Evolutionary conservation across 257 asterid species (phyloP), one percentile per base, ranked within the genome.

Genomic region (Cordia subcordata): DNA sequence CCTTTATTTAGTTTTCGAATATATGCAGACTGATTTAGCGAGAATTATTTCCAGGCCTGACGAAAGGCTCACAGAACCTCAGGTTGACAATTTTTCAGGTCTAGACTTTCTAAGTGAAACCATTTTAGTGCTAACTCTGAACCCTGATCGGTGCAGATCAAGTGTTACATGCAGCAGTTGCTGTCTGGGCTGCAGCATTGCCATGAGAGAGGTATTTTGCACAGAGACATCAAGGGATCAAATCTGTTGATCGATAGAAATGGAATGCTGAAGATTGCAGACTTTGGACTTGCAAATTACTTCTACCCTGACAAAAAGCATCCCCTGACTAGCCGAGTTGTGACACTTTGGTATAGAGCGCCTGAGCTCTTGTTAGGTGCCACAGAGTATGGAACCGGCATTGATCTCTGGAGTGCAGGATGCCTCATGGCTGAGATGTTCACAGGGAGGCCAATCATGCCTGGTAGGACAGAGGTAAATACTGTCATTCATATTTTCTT

Each of bases 361-460:
- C 95, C 94, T 0, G 95, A 89, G 79, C 78, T 89, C 21, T 76
- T 89, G n/a, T 23, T 89, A 10, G 97, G 95, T 11, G 70, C 95
- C 6, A 86, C 94, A 0, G 87, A 89, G 13, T 89, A 89, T 66
- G 95, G 95, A 19, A 37, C 62, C 20, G 95, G 89, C 0, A 82
- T 84, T 40, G 97, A 89, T 79, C 83, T 89, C 16, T 89, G 95
- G 97, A 89, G 97, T 37, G 94, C 69, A 1, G 97, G 97, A 5
- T 89, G 97, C 65, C 91, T 89, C 58, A 64, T 89, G 87, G 95
- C 95, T 4, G 97, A 89, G 81, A 86, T 89, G 95, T 80, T 82
- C 40, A 82, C 77, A 0, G 92, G 94, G 40, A 73, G 85, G 77
- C 89, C 95, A 5, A 80, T 89, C 56, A 53, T 89, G 78, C 92